phyloP scores from a whole-genome alignment of 2,329 filamentous ascomycete species.

The Claviceps monticola region DNA sequence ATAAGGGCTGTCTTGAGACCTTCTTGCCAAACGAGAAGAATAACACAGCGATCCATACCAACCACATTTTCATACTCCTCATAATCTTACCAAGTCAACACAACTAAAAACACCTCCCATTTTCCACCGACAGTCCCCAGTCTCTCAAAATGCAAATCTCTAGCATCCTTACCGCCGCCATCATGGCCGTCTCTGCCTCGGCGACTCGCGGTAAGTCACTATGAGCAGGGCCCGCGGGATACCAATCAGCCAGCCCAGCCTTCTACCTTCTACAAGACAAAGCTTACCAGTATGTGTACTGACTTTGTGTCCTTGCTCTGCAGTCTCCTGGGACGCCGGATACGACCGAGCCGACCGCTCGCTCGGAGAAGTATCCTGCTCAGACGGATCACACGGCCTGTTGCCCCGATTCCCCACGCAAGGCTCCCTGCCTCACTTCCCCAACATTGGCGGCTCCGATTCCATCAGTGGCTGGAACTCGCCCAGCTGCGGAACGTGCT shows the following conservation, averaged over 20 bases:
- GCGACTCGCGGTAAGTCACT: background rate
- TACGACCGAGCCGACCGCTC: slow-evolving; percentile 50
- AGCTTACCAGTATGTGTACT: background rate
- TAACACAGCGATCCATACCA: too few relatives aligned
- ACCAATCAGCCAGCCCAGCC: background rate
- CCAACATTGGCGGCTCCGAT: slow-evolving; percentile 41
- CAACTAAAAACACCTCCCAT: background rate
- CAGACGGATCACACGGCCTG: slow-evolving; percentile 53
- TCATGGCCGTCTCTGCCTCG: slow-evolving; percentile 22
- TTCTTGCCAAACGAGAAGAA: too few relatives aligned
- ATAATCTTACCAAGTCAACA: too few relatives aligned
- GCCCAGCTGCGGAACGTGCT: slow-evolving; percentile 44
- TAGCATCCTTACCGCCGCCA: slow-evolving; percentile 23
- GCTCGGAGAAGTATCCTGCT: slow-evolving; percentile 48
- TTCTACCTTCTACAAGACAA: too few relatives aligned
- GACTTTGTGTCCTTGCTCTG: background rate
- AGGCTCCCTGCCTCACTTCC: slow-evolving; percentile 34
- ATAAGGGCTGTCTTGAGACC: too few relatives aligned
- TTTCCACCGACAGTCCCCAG: background rate
- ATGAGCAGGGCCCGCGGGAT: background rate
- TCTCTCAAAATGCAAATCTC: slow-evolving; percentile 26
- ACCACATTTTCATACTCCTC: too few relatives aligned
- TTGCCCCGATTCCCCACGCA: slow-evolving; percentile 47
- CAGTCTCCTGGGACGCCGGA: slow-evolving; percentile 56
- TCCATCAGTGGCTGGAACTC: slow-evolving; percentile 44